Percentiles rank a stretch among this genome's conserved stretches.
These are phyloP conservation scores for Calonectria pauciramosa DNA, from an alignment of 2,329 filamentous ascomycete genomes.

Conservation along the genomic window DNA sequence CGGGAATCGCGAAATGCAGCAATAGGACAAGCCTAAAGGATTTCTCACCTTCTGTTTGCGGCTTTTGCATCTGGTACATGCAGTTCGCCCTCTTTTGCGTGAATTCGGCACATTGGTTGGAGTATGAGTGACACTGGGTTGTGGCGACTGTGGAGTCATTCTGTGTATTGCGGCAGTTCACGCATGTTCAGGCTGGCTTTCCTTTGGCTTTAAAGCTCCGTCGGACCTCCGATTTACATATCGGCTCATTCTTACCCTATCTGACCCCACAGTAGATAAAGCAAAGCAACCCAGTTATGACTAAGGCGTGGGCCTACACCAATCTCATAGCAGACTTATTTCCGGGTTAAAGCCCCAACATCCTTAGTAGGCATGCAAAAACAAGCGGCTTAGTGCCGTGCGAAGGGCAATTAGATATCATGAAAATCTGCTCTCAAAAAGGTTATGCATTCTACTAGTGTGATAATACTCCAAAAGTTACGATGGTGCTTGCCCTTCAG, in stretches of 20 bases:
- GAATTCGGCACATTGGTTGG: background rate
- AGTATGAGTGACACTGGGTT: background rate
- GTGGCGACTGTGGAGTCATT: background rate
- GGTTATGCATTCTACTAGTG: fast-evolving
- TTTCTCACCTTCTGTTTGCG: background rate
- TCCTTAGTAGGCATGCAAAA: background rate
- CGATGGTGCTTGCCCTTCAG: background rate
- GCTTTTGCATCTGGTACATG: background rate
- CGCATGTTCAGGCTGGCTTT: background rate
- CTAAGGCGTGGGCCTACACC: background rate
- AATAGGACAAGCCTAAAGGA: no score
- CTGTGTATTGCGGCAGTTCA: background rate
- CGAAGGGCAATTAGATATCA: background rate
- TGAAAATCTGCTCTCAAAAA: background rate
- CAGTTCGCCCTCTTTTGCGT: slow-evolving; percentile 2
- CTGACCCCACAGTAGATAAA: background rate
- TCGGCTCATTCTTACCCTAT: background rate
- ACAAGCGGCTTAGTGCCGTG: background rate
- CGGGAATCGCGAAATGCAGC: background rate
- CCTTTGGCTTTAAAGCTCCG: background rate
- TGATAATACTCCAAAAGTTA: background rate
- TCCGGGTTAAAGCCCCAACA: background rate
- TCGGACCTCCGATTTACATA: slow-evolving; percentile 13
- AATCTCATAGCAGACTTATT: background rate
- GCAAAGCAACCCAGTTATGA: background rate